Evolutionary conservation across 768 basidiomycete species (phyloP), one percentile per base, ranked within the genome.

Genomic region (Trametes gibbosa): DNA sequence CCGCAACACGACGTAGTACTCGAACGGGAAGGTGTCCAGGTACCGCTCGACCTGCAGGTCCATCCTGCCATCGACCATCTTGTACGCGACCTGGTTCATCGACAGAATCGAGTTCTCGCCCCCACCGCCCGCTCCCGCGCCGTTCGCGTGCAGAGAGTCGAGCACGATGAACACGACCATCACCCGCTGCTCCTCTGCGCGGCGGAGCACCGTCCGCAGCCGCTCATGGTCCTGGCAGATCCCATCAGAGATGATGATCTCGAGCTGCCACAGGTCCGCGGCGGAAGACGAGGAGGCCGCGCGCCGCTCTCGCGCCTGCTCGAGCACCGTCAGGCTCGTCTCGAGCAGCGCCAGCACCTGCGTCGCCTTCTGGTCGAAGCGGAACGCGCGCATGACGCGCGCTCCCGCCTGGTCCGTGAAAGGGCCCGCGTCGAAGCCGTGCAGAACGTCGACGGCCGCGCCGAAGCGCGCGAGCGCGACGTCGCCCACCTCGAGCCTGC

Each of bases 181-280:
- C 66, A 98, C 87, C 27, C 88, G 81, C 71, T 94, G 91, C 66
- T 92, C 95, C 65, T 89, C 85, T 4, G 96, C 97, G 64, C 83
- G 85, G 35, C 97, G 80, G 19, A 99, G 77, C 27, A 92, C 73
- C 2, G 85, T 85, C 37, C 89, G 85, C 50, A 99, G 79, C 64
- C 81, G 79, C 41, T 95, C 90, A 72, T 98, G 95, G 69, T 97
- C 92, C 71, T 98, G 94, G 70, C 95, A 98, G 65, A 98, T 90
- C n/a, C 97, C 97, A 67, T 99, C 97, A 16, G 95, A 98, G 61
- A 99, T 93, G 79, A 99, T 97, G 75, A 98, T 92, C 72, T 98
- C 84, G 53, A 99, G 81, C 70, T 99, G 97, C 97, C 97, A 98
- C 23, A 99, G 77, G 62, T 98, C 95, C 17, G 84, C 81, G 6